A percentile compares a stretch with the other conserved stretches of the same genome.
Evolutionary conservation across 2,329 filamentous ascomycete genomes (phyloP).

Genomic region (Phialocephala sp.): DNA sequence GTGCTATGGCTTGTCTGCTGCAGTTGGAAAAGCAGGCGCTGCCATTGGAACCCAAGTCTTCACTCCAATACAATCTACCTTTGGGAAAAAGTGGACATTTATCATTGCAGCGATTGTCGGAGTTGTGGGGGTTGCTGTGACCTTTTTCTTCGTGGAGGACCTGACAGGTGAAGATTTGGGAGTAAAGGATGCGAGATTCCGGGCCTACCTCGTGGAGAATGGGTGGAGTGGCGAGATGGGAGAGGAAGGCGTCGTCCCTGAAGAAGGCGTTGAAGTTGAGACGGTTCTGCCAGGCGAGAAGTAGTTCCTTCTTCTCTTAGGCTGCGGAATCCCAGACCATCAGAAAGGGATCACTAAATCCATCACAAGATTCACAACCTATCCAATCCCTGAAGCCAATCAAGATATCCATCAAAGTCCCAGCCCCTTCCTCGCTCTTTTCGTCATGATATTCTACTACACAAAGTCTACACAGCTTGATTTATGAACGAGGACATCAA

Average conservation of each 20-base stretch:
- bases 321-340: too few species aligned
- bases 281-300: background rate
- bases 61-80: slow-evolving; percentile 50
- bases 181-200: slow-evolving; percentile 51
- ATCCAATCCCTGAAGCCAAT: too few species aligned
- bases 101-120: slow-evolving; percentile 58
- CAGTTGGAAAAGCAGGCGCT: slow-evolving; percentile 56
- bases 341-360: too few species aligned
- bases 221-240: slow-evolving; percentile 56
- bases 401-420: too few species aligned
- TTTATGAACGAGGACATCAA: too few species aligned
- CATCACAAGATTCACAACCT: too few species aligned
- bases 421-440: too few species aligned
- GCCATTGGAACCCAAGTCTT: slow-evolving; percentile 58
- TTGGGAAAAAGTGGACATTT: slow-evolving; percentile 57
- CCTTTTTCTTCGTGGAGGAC: slow-evolving; percentile 54
- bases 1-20: slow-evolving; percentile 57
- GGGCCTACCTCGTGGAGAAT: slow-evolving; percentile 49
- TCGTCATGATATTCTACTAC: too few species aligned
- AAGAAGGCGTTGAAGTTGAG: background rate
- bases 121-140: slow-evolving; percentile 53
- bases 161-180: slow-evolving; percentile 52
- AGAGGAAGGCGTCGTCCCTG: slow-evolving; percentile 44
- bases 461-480: too few species aligned
- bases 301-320: background rate